A percentile compares a stretch with the other conserved stretches of the same genome.
These are phyloP conservation scores for Glarea lozoyensis DNA, from an alignment of 495 filamentous ascomycete species.

Conservation along the genomic window DNA sequence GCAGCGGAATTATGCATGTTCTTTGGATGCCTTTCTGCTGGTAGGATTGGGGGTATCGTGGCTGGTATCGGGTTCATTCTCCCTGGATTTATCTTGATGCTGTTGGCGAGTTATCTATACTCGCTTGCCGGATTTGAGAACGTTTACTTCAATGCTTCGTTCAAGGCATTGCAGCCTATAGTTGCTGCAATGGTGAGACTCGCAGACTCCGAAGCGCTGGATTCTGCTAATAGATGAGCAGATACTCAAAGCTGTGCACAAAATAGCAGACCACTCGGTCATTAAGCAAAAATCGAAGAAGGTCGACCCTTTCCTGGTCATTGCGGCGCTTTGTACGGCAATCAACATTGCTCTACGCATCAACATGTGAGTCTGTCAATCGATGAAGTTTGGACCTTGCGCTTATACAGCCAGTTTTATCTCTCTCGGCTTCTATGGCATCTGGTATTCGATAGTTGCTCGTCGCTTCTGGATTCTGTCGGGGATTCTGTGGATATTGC, in stretches of 20 bases:
- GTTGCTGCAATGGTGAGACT: slow-evolving; percentile 29
- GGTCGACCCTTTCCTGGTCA: slow-evolving; percentile 24
- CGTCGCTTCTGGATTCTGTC: slow-evolving; percentile 23
- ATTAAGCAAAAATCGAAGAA: slow-evolving; percentile 22
- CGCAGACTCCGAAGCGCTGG: not conserved
- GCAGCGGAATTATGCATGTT: slow-evolving; percentile 31
- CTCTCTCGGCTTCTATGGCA: slow-evolving; percentile 27
- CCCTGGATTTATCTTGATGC: slow-evolving; percentile 28
- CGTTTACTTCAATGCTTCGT: slow-evolving; percentile 26
- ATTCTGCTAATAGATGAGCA: slow-evolving; percentile 2
- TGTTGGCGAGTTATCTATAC: slow-evolving; percentile 26
- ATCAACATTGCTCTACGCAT: slow-evolving; percentile 27
- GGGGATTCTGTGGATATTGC: slow-evolving; percentile 22
- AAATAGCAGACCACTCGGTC: slow-evolving; percentile 26
- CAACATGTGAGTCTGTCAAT: slow-evolving; percentile 24
- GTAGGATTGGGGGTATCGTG: slow-evolving; percentile 27
- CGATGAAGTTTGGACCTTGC: slow-evolving; percentile 2
- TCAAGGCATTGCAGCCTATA: slow-evolving; percentile 28
- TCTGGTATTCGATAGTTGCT: slow-evolving; percentile 22
- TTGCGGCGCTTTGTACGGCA: slow-evolving; percentile 26
- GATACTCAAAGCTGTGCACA: slow-evolving; percentile 27
- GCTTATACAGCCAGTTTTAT: slow-evolving; percentile 21
- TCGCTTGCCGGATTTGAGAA: slow-evolving; percentile 25
- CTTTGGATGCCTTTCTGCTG: slow-evolving; percentile 28
- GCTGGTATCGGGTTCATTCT: slow-evolving; percentile 27